Percentiles rank a stretch among this genome's conserved stretches.
phyloP scores from a whole-genome alignment of 2,329 filamentous ascomycete species.

The Tolypocladium guangdongense region DNA sequence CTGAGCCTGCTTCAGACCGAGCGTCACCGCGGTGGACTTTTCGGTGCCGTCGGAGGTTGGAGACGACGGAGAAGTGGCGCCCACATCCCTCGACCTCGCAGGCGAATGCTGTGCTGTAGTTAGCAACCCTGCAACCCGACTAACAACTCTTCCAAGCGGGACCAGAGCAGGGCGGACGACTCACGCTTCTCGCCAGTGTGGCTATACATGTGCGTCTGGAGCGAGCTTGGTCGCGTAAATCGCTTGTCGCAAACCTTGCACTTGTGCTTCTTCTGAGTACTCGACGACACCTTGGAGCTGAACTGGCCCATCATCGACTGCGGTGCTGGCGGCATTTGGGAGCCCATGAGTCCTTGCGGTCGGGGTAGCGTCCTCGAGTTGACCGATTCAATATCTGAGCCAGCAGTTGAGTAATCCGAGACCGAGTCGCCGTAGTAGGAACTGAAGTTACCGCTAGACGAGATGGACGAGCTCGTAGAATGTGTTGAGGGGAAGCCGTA shows the following conservation, averaged over 20 bases:
- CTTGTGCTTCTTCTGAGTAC: conserved; percentile 98
- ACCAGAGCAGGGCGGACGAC: conserved; percentile 25
- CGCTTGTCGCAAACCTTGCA: conserved; percentile 98
- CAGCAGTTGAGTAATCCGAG: conserved; percentile 84
- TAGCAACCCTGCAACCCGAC: neutral
- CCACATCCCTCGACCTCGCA: conserved; percentile 94
- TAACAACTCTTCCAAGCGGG: neutral
- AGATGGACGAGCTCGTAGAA: conserved; percentile 83
- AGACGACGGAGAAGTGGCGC: conserved; percentile 93
- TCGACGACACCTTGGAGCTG: conserved; percentile 90
- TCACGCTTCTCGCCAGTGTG: conserved; percentile 97
- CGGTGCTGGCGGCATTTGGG: conserved; percentile 65
- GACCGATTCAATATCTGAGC: conserved; percentile 75
- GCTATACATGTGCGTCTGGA: conserved; percentile 98
- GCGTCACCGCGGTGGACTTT: conserved; percentile 78
- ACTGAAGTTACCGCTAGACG: conserved; percentile 68
- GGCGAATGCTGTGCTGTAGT: conserved; percentile 58
- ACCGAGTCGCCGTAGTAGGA: conserved; percentile 80
- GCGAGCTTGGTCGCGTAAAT: conserved; percentile 85
- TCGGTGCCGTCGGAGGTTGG: conserved; percentile 84
- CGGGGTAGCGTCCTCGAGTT: conserved; percentile 74
- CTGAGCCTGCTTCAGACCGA: conserved; percentile 51
- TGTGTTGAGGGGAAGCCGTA: conserved; percentile 85
- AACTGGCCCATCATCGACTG: conserved; percentile 99
- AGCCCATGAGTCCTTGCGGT: conserved; percentile 53